Evolutionary conservation across 2,329 filamentous ascomycete species (phyloP).

Genomic region (Dryadomyces quercus-mongolicae): DNA sequence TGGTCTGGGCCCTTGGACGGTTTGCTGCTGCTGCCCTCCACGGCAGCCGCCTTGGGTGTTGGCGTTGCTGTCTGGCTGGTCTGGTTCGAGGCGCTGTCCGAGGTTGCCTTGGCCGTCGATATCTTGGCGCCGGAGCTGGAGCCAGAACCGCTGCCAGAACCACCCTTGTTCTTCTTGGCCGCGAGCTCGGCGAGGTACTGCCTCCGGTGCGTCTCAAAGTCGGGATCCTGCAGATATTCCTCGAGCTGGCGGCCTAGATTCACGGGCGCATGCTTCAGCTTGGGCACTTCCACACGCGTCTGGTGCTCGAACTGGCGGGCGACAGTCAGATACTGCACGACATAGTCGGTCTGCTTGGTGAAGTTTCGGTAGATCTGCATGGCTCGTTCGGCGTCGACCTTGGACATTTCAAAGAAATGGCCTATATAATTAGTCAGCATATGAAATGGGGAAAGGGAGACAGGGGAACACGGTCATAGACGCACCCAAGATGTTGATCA

Average conservation of each 20-base stretch:
- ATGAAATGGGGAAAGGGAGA: slow-evolving; percentile 7
- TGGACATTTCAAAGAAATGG: slow-evolving; percentile 97
- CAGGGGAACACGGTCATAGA: slow-evolving; percentile 2
- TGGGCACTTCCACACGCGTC: slow-evolving; percentile 87
- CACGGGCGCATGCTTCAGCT: slow-evolving; percentile 92
- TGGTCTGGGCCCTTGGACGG: slow-evolving; percentile 50
- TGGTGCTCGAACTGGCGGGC: slow-evolving; percentile 86
- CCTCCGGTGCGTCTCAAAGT: slow-evolving; percentile 85
- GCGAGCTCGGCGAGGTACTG: slow-evolving; percentile 87
- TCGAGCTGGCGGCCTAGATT: slow-evolving; percentile 82
- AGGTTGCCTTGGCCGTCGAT: neutral
- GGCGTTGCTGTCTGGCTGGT: slow-evolving; percentile 27
- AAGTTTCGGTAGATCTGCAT: slow-evolving; percentile 89
- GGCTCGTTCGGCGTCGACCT: slow-evolving; percentile 81
- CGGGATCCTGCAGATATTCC: slow-evolving; percentile 86
- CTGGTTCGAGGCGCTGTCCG: neutral
- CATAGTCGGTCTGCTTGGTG: slow-evolving; percentile 80
- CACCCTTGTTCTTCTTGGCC: slow-evolving; percentile 42
- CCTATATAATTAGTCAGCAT: slow-evolving; percentile 28
- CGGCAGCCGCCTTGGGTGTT: slow-evolving; percentile 30
- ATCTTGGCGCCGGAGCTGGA: slow-evolving; percentile 8
- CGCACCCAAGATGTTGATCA: slow-evolving; percentile 90
- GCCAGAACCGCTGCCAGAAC: slow-evolving; percentile 17
- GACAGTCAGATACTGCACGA: slow-evolving; percentile 78
- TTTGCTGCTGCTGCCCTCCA: slow-evolving; percentile 3